Evolutionary conservation across 441 rosid species (phyloP), one percentile per base, ranked within the genome.

Genomic region (Biscutella laevigata): DNA sequence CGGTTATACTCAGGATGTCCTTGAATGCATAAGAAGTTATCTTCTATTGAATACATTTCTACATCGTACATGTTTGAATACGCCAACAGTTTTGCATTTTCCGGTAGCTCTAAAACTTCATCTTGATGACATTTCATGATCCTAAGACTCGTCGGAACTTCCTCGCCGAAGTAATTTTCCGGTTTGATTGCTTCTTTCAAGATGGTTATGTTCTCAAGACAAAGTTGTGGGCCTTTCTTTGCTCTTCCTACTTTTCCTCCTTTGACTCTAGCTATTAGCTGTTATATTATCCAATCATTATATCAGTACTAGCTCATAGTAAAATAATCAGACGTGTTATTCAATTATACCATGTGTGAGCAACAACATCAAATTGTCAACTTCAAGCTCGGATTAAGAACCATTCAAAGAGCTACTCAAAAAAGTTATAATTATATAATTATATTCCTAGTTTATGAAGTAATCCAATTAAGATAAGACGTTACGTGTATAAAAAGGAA

Each of bases 1-100:
- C 77, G 77, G 57, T 85, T 79, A 73, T 88, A 85, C 69, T 88
- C 96, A 5, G 92, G 95, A 64, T 88, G 91, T 15, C 96, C 96
- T 51, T 88, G 96, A 56, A 88, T 85, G 9, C 91, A 89, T 12
- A 83, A 45, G 20, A 88, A 66, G 57, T 65, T 86, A 12, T 73
- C 67, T 2, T 75, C 80, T 4, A 83, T 57, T 1, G 51, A 26
- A 40, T 74, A 84, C 81, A 84, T 80, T 51, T 88, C 96, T 0
- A 88, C 79, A 0, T 86, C 81, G 11, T 86, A 84, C 64, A 73
- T 82, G 29, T 74, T 83, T 1, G 94, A 88, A 55, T 72, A 79
- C 2, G 82, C 96, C 7, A 88, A 63, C 36, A 84, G 73, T 70
- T 76, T 66, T 16, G 89, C 94, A 21, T 63, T 84, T 21, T 53